These are phyloP conservation scores for Penicillium nordicum DNA, from an alignment of 2,329 filamentous ascomycete genomes.

Conservation along the genomic window DNA sequence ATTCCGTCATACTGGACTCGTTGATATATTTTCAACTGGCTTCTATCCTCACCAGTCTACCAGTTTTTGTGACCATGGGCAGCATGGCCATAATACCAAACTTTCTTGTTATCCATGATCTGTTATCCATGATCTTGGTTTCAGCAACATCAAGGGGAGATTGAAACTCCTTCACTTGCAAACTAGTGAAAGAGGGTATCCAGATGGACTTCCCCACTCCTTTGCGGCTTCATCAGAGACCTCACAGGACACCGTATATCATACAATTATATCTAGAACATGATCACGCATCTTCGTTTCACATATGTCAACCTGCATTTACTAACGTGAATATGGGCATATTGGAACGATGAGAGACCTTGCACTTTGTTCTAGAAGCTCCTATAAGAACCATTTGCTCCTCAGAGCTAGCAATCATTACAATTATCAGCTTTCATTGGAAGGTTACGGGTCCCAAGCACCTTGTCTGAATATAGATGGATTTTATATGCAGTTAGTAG, in stretches of 20 bases:
- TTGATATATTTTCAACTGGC: not conserved
- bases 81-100: not conserved
- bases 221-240: constrained; percentile 4
- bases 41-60: not conserved
- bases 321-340: constrained; percentile 13
- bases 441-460: not conserved
- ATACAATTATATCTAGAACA: constrained; percentile 4
- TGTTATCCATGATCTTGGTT: constrained; percentile 31
- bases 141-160: constrained; percentile 30
- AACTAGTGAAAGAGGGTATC: constrained; percentile 8
- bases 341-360: not conserved
- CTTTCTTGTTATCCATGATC: constrained; percentile 22
- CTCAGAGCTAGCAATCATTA: constrained; percentile 32
- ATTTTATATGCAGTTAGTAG: not conserved
- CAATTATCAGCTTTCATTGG: constrained; percentile 26
- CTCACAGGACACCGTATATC: constrained; percentile 1
- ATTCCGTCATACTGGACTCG: not conserved
- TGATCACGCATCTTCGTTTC: not conserved
- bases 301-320: not conserved
- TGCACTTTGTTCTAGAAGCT: constrained; percentile 18
- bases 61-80: not conserved
- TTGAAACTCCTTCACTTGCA: constrained; percentile 27
- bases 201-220: constrained; percentile 55
- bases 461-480: not conserved
- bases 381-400: constrained; percentile 21